phyloP scores from a whole-genome alignment of 2,329 filamentous ascomycete species.

The Chalara sp. region DNA sequence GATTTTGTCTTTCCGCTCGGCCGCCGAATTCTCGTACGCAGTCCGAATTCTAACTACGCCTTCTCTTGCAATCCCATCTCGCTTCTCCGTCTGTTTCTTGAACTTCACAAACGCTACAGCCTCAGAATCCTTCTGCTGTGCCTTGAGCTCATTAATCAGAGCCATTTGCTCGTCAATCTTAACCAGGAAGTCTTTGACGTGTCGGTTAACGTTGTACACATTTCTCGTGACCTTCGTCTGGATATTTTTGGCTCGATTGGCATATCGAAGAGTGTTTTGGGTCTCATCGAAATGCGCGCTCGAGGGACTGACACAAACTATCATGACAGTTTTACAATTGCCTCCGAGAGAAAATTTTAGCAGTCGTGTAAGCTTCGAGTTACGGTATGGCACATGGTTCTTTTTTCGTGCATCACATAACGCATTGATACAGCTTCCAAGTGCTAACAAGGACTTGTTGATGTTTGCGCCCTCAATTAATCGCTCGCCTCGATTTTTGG shows the following conservation, averaged over 20 bases:
- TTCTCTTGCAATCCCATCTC: slow-evolving; percentile 67
- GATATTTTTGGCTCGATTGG: slow-evolving; percentile 97
- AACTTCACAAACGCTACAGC: slow-evolving; percentile 79
- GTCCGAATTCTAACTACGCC: slow-evolving; percentile 71
- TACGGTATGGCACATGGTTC: slow-evolving; percentile 93
- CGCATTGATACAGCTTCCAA: slow-evolving; percentile 97
- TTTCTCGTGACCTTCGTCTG: slow-evolving; percentile 99
- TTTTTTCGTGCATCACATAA: slow-evolving; percentile 87
- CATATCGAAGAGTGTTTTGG: slow-evolving; percentile 94
- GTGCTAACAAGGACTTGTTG: slow-evolving; percentile 92
- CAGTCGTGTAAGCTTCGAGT: slow-evolving; percentile 91
- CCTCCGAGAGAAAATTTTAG: slow-evolving; percentile 96
- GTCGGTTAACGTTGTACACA: slow-evolving; percentile 96
- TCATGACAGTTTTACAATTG: slow-evolving; percentile 99
- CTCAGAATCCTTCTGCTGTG: slow-evolving; percentile 86
- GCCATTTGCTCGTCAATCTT: slow-evolving; percentile 98
- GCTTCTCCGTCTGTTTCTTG: slow-evolving; percentile 82
- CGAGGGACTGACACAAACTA: slow-evolving; percentile 94
- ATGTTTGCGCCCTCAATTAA: slow-evolving; percentile 95
- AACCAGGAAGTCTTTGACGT: slow-evolving; percentile 98
- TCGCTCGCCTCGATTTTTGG: slow-evolving; percentile 90
- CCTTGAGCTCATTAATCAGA: slow-evolving; percentile 92
- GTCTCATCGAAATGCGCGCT: slow-evolving; percentile 97
- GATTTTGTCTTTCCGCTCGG: slow-evolving; percentile 73
- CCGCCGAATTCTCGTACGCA: slow-evolving; percentile 74